Evolutionary conservation across 805 yeast genomes (phyloP).

Genomic region (Candida takata): DNA sequence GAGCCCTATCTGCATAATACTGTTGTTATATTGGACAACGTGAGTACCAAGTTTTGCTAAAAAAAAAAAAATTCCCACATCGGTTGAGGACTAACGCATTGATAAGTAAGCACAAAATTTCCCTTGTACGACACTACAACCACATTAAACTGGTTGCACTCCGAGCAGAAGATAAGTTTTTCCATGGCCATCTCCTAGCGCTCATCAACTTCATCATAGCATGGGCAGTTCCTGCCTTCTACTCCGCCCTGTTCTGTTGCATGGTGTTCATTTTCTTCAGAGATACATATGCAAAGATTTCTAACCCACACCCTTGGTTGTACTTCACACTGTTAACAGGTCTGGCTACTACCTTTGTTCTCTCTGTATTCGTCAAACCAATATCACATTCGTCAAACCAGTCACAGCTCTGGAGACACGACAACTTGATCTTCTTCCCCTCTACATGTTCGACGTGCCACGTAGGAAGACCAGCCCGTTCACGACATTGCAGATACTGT

Average conservation of each 20-base stretch:
- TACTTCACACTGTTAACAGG: constrained; percentile 9
- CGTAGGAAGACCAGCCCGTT: constrained; percentile 58
- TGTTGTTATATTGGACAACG: too few relatives aligned
- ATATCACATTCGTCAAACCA: background rate
- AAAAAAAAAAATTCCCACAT: too few relatives aligned
- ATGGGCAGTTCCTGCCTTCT: constrained; percentile 20
- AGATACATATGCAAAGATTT: constrained; percentile 8
- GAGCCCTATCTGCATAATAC: too few relatives aligned
- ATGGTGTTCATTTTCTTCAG: constrained; percentile 13
- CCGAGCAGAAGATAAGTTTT: constrained; percentile 7
- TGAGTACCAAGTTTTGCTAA: too few relatives aligned
- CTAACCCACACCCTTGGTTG: constrained; percentile 11
- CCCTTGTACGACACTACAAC: background rate
- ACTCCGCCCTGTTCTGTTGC: constrained; percentile 8
- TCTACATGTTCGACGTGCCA: constrained; percentile 48
- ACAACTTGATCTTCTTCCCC: constrained; percentile 17
- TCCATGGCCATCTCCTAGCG: constrained; percentile 12
- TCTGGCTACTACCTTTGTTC: constrained; percentile 8
- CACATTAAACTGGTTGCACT: background rate
- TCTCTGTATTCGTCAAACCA: constrained; percentile 13
- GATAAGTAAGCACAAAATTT: background rate
- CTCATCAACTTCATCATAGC: background rate
- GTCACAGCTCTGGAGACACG: constrained; percentile 8
- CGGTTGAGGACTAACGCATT: background rate
- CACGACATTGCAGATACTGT: constrained; percentile 72